Evolutionary conservation across 1,284 basidiomycete species (phyloP).

Genomic region (Blastosporella zonata): DNA sequence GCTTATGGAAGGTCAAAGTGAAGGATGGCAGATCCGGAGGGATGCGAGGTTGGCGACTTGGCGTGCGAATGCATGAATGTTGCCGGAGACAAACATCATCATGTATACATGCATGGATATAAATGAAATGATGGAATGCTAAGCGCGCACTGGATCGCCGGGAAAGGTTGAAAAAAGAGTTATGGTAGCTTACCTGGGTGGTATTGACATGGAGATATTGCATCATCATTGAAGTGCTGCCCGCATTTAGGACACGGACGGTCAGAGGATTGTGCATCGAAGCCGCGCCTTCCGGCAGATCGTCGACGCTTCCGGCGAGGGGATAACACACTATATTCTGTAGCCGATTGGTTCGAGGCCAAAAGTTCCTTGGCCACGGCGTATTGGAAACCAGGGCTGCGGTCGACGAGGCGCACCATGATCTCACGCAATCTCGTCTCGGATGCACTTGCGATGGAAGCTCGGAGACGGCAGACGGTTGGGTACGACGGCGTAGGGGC

Average conservation of each 20-base stretch:
- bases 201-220: constrained; percentile 22
- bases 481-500: constrained; percentile 9
- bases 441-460: constrained; percentile 29
- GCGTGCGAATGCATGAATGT: not conserved
- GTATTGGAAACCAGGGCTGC: constrained; percentile 29
- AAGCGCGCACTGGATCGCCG: not conserved
- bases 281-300: constrained; percentile 11
- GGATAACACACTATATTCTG: not conserved
- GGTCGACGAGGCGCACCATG: constrained; percentile 30
- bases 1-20: not conserved
- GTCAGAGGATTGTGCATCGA: constrained; percentile 8
- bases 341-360: not conserved
- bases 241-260: constrained; percentile 18
- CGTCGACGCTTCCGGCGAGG: constrained; percentile 13
- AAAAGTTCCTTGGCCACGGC: constrained; percentile 32
- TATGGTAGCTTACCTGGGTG: constrained; percentile 31
- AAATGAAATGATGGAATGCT: not conserved
- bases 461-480: constrained; percentile 20
- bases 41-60: not conserved
- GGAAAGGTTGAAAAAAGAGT: not conserved
- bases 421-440: constrained; percentile 31
- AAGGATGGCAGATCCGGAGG: not conserved
- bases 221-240: constrained; percentile 12
- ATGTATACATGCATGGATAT: not conserved
- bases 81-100: not conserved